Conservation (phyloP, 176 grass and related monocot species). For the Pontederia paniculata region DNA sequence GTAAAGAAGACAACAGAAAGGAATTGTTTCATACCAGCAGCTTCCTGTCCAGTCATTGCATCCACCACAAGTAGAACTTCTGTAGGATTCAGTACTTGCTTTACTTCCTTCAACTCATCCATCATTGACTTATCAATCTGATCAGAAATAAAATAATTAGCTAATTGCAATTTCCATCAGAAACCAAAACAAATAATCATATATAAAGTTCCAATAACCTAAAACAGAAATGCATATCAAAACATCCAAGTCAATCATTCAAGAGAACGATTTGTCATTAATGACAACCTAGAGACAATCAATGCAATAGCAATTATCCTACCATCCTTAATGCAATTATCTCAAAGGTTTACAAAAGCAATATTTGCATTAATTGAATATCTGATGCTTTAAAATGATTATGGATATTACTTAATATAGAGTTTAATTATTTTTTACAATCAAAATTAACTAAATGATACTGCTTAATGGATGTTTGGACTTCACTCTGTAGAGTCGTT, state of each 20-base stretch:
- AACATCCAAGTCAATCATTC: too few species aligned
- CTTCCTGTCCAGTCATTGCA: constrained; percentile 99
- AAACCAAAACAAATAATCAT: neutral
- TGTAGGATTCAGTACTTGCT: constrained; percentile 67
- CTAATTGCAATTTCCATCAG: neutral
- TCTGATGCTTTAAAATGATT: too few species aligned
- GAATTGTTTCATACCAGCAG: constrained; percentile 47
- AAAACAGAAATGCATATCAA: too few species aligned
- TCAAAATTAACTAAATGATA: too few species aligned
- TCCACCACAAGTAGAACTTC: constrained; percentile 97
- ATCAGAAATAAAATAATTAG: constrained; percentile 20
- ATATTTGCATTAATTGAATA: too few species aligned
- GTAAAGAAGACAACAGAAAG: neutral
- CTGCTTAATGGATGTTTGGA: too few species aligned
- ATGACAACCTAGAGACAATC: neutral
- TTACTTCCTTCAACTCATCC: constrained; percentile 96
- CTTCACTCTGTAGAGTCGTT: too few species aligned
- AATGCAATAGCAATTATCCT: neutral
- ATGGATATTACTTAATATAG: too few species aligned
- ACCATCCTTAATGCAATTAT: neutral
- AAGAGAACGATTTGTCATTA: too few species aligned
- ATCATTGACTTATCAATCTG: constrained; percentile 97
- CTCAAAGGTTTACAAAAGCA: too few species aligned
- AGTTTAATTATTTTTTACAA: too few species aligned
- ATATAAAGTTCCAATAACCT: too few species aligned